Percentiles rank a stretch among this genome's conserved stretches.
Evolutionary conservation across 2,329 filamentous ascomycete species (phyloP).

Genomic region (Colletotrichum limetticola): DNA sequence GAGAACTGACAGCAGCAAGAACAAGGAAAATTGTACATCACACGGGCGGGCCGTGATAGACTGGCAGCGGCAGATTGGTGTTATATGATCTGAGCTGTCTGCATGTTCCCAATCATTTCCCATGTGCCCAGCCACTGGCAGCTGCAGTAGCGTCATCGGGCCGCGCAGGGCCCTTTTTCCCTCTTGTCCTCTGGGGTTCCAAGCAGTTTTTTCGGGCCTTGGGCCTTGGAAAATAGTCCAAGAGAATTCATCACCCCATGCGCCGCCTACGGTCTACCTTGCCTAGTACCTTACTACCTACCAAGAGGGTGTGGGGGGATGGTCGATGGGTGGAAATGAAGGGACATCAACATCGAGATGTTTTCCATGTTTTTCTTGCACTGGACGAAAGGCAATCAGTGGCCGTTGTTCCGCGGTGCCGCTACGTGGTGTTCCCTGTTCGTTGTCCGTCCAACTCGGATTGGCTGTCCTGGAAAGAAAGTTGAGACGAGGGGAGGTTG

Average conservation of each 20-base stretch:
- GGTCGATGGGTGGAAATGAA: constrained; percentile 1
- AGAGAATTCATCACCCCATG: constrained; percentile 15
- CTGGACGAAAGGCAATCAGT: constrained; percentile 5
- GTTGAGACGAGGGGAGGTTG: constrained; percentile 21
- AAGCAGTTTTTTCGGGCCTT: neutral
- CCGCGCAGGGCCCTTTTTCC: constrained; percentile 16
- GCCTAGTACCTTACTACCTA: neutral
- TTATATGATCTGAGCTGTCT: constrained; percentile 27
- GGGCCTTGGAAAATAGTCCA: constrained; percentile 9
- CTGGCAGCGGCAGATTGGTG: constrained; percentile 16
- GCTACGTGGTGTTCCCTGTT: constrained; percentile 4
- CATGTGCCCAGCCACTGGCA: constrained; percentile 33
- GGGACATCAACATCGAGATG: constrained; percentile 2
- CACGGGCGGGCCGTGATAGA: constrained; percentile 7
- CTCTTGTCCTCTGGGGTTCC: neutral
- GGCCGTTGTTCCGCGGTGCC: constrained; percentile 6
- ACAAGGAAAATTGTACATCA: neutral
- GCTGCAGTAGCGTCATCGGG: constrained; percentile 35
- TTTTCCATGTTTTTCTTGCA: neutral
- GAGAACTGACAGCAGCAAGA: constrained; percentile 2
- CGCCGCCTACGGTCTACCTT: neutral
- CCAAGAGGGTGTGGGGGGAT: neutral
- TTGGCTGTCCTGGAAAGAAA: constrained; percentile 4
- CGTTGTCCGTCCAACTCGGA: constrained; percentile 30
- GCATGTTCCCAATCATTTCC: neutral